Evolutionary conservation across 2,329 filamentous ascomycete genomes (phyloP).

Genomic region (Ambrosiella cleistominuta): DNA sequence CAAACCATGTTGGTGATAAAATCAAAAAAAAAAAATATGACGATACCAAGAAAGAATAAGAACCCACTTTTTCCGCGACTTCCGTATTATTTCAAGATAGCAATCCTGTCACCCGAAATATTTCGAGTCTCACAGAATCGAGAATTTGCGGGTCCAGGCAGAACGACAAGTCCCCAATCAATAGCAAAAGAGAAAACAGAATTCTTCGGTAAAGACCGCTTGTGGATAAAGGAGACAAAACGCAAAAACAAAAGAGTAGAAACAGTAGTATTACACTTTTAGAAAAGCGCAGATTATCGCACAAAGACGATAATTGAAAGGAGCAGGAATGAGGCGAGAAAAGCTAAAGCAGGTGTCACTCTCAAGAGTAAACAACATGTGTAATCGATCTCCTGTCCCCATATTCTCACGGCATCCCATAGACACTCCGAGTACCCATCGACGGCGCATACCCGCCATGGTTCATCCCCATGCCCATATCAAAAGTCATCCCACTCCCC

Average conservation of each 20-base stretch:
- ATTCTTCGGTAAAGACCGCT: not conserved
- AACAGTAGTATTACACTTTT: no score
- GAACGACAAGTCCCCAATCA: not conserved
- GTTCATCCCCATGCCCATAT: not conserved
- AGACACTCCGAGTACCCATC: not conserved
- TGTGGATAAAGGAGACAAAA: not conserved
- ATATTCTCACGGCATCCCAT: not conserved
- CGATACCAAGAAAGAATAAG: not conserved
- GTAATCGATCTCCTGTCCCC: no score
- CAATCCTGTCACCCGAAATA: not conserved
- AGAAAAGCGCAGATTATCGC: no score
- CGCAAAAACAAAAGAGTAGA: not conserved
- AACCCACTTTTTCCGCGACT: not conserved
- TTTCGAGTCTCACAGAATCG: not conserved
- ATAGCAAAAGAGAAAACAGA: not conserved
- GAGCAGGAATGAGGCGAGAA: not conserved
- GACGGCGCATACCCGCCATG: constrained; percentile 1
- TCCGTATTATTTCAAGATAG: not conserved
- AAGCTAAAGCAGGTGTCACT: not conserved
- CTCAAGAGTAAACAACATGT: not conserved
- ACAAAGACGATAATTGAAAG: not conserved
- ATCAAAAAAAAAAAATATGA: constrained; percentile 1
- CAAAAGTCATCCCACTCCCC: not conserved
- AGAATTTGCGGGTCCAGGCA: not conserved
- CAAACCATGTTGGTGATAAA: constrained; percentile 12